Evolutionary conservation across 805 yeast species (phyloP).

Genomic region (Saturnispora diversa): DNA sequence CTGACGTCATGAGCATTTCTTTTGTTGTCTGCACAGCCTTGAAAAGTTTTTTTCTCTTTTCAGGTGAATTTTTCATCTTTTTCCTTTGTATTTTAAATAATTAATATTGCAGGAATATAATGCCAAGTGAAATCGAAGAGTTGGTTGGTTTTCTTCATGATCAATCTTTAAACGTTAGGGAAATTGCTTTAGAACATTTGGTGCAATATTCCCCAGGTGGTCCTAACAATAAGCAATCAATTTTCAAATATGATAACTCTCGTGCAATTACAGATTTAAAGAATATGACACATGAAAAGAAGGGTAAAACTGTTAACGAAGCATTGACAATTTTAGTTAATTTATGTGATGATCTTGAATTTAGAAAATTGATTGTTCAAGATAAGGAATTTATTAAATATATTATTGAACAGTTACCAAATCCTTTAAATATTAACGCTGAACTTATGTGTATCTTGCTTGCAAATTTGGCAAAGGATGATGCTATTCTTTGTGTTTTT

Average conservation of each 20-base stretch:
- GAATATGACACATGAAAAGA: slow-evolving; percentile 44
- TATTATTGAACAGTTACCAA: slow-evolving; percentile 43
- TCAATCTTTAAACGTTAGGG: slow-evolving; percentile 69
- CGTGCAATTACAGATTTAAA: slow-evolving; percentile 69
- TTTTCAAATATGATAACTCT: slow-evolving; percentile 64
- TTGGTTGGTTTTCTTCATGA: slow-evolving; percentile 77
- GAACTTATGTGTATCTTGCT: slow-evolving; percentile 79
- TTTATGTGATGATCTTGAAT: slow-evolving; percentile 59
- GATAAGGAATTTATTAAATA: slow-evolving; percentile 50
- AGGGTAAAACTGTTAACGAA: slow-evolving; percentile 49
- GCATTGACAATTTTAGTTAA: slow-evolving; percentile 78
- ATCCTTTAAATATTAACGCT: slow-evolving; percentile 54
- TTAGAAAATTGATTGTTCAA: slow-evolving; percentile 57
- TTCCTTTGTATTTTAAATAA: neutral
- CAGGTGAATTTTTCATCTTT: neutral
- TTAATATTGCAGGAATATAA: neutral
- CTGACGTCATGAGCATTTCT: slow-evolving; percentile 2
- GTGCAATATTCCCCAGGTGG: slow-evolving; percentile 76
- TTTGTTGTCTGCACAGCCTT: neutral
- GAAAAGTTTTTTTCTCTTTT: neutral
- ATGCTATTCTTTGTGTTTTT: slow-evolving; percentile 48
- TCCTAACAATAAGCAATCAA: slow-evolving; percentile 39
- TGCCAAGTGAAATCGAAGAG: slow-evolving; percentile 24
- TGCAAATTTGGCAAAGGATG: slow-evolving; percentile 78
- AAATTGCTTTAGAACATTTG: slow-evolving; percentile 75